Evolutionary conservation across 1,139 yeast genomes (phyloP).

Genomic region (Torulaspora pretoriensis): DNA sequence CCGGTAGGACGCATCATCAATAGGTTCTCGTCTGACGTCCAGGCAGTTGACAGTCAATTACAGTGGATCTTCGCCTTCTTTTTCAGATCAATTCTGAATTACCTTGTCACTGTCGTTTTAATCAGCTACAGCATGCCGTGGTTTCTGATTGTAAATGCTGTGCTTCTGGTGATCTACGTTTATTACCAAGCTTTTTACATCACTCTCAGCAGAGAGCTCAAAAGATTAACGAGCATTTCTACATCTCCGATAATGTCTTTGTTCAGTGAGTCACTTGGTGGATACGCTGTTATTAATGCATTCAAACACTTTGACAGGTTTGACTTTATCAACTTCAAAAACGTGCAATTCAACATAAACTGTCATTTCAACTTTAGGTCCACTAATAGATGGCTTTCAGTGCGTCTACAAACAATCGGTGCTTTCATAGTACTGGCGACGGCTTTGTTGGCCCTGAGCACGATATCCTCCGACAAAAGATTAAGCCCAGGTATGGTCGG

Average conservation of each 20-base stretch:
- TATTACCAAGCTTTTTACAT: slow-evolving; percentile 53
- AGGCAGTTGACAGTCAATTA: slow-evolving; percentile 52
- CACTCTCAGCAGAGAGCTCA: slow-evolving; percentile 53
- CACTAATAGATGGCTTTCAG: slow-evolving; percentile 67
- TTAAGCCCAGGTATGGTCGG: slow-evolving; percentile 70
- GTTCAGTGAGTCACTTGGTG: slow-evolving; percentile 57
- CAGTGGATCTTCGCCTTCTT: slow-evolving; percentile 47
- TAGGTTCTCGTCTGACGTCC: slow-evolving; percentile 66
- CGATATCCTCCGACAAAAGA: slow-evolving; percentile 46
- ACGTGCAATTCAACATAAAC: slow-evolving; percentile 60
- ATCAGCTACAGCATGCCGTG: slow-evolving; percentile 51
- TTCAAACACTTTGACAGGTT: slow-evolving; percentile 52
- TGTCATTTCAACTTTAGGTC: slow-evolving; percentile 54
- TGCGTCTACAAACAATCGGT: slow-evolving; percentile 67
- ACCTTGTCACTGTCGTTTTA: slow-evolving; percentile 48
- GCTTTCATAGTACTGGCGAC: slow-evolving; percentile 59
- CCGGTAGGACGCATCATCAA: slow-evolving; percentile 75
- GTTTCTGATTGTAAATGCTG: slow-evolving; percentile 43
- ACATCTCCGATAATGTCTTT: slow-evolving; percentile 63
- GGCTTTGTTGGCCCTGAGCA: slow-evolving; percentile 52
- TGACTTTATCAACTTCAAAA: slow-evolving; percentile 50
- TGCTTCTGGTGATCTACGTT: slow-evolving; percentile 44
- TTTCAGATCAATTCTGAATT: slow-evolving; percentile 42
- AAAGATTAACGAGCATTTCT: slow-evolving; percentile 49
- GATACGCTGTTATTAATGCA: slow-evolving; percentile 59